phyloP scores from a whole-genome alignment of 139 green algal species.

The Closterium sp. region DNA sequence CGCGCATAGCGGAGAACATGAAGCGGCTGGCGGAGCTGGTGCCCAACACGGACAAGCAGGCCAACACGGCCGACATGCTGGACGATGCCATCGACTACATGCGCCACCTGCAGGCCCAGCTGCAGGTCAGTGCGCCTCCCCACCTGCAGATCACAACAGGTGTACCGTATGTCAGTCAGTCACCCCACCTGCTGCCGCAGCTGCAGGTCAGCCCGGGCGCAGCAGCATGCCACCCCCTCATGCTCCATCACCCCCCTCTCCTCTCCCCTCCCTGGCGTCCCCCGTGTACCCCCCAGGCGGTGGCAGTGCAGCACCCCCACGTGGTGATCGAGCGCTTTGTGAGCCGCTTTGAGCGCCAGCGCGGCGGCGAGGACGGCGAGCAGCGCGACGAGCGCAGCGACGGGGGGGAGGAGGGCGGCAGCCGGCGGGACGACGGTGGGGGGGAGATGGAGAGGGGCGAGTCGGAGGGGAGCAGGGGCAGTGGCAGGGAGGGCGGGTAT shows the following conservation, averaged over 20 bases:
- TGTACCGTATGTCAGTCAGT: too few relatives aligned
- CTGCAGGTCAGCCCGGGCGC: too few relatives aligned
- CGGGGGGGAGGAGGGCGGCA: not conserved
- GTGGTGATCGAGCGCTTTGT: not conserved
- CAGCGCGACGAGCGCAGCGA: not conserved
- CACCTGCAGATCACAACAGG: too few relatives aligned
- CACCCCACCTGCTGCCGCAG: too few relatives aligned
- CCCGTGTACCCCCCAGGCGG: not conserved
- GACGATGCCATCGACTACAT: conserved; percentile 38
- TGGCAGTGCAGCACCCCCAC: not conserved
- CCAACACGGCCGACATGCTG: conserved; percentile 42
- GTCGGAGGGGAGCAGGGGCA: not conserved
- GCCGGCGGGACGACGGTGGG: not conserved
- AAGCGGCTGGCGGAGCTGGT: conserved; percentile 30
- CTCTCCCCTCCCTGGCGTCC: not conserved
- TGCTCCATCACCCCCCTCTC: not conserved
- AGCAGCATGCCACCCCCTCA: not conserved
- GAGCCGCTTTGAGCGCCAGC: not conserved
- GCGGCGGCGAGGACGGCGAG: not conserved
- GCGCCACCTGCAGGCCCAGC: conserved; percentile 21
- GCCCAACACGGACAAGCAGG: conserved; percentile 37
- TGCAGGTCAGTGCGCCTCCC: conserved; percentile 34
- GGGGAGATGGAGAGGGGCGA: not conserved
- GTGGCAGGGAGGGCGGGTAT: not conserved
- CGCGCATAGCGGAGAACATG: conserved; percentile 40